A percentile compares a stretch with the other conserved stretches of the same genome.
Conservation (phyloP, 176 grass and related monocot genomes). For the Coix lacrymajobi region DNA sequence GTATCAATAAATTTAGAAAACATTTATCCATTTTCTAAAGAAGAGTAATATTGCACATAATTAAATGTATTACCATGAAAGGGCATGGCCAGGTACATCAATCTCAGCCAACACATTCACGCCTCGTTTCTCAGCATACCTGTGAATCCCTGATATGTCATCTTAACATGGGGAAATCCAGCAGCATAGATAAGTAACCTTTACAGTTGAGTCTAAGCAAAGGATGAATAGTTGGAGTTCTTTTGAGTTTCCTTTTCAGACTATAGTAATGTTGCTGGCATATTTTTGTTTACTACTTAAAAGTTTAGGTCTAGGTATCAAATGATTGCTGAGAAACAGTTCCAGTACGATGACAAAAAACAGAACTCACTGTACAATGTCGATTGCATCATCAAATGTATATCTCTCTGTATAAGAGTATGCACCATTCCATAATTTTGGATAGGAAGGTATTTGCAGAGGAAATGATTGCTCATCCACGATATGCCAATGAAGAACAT, state of each 20-base stretch:
- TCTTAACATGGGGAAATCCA: not conserved
- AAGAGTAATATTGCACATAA: not conserved
- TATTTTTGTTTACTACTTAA: not conserved
- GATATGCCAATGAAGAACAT: constrained; percentile 98
- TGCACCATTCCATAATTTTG: constrained; percentile 76
- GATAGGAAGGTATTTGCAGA: constrained; percentile 93
- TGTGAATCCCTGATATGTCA: constrained; percentile 38
- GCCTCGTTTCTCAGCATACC: constrained; percentile 85
- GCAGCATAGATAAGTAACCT: not conserved
- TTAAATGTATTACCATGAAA: constrained; percentile 62
- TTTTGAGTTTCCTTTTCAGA: not conserved
- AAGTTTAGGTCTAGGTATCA: not conserved
- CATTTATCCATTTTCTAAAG: not conserved
- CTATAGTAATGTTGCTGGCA: not conserved
- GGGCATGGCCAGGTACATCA: constrained; percentile 92
- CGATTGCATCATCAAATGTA: constrained; percentile 71
- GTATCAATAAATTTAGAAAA: not conserved
- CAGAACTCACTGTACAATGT: constrained; percentile 83
- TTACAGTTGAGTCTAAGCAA: not conserved
- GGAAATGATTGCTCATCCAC: constrained; percentile 92
- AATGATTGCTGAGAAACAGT: constrained; percentile 1
- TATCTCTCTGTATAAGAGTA: constrained; percentile 98
- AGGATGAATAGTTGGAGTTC: not conserved
- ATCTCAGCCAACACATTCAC: constrained; percentile 95
- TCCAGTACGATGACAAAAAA: not conserved